Evolutionary conservation across 331 rosid species (phyloP).

Genomic region (Pyracantha coccinea): DNA sequence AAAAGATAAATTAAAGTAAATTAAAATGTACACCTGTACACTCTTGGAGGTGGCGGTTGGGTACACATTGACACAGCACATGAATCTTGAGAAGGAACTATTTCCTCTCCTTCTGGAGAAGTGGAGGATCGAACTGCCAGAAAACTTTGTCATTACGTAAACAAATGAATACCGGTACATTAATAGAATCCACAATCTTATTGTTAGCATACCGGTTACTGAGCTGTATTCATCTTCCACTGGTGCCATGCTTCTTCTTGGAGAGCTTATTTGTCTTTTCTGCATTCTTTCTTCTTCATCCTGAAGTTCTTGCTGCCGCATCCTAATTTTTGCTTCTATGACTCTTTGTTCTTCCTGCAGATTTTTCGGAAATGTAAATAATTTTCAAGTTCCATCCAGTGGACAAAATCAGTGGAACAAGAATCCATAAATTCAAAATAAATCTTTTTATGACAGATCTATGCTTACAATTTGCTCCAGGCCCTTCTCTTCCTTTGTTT

Average conservation of each 20-base stretch:
- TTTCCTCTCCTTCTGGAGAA: constrained; percentile 58
- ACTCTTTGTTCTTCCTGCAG: constrained; percentile 96
- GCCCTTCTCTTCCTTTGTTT: constrained; percentile 95
- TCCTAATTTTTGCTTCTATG: constrained; percentile 97
- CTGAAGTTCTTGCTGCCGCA: constrained; percentile 78
- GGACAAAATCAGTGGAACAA: neutral
- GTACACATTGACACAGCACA: constrained; percentile 41
- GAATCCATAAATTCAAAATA: neutral
- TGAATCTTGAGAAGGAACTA: constrained; percentile 55
- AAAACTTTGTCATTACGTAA: neutral
- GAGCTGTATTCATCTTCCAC: constrained; percentile 48
- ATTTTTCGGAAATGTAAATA: constrained; percentile 8
- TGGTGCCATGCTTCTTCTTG: constrained; percentile 36
- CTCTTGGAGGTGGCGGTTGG: constrained; percentile 40
- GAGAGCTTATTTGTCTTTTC: constrained; percentile 49
- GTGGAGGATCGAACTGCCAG: constrained; percentile 44
- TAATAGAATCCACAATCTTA: constrained; percentile 4
- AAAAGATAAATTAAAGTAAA: neutral
- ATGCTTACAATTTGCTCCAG: constrained; percentile 81
- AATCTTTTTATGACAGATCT: constrained; percentile 4
- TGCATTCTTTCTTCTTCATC: constrained; percentile 90
- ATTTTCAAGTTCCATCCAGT: neutral
- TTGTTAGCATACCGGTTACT: constrained; percentile 45
- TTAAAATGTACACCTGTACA: constrained; percentile 24
- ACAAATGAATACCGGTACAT: neutral